Evolutionary conservation across 495 filamentous ascomycete species (phyloP), one percentile per base, ranked within the genome.

Genomic region (Terfezia claveryi): DNA sequence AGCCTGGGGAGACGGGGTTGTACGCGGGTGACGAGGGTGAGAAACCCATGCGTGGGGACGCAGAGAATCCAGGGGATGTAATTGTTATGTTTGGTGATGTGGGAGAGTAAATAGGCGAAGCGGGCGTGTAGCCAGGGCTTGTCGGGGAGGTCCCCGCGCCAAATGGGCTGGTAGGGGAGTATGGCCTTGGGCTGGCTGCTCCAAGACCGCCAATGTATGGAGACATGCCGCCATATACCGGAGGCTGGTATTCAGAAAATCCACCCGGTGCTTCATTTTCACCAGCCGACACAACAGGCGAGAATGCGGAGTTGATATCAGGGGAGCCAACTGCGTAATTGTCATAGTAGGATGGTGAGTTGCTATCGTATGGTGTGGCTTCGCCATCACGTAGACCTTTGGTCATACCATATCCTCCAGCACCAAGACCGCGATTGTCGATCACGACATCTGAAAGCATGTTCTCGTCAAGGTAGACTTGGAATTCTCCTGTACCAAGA

Each of bases 381-480:
- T 87, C 83, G 58, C 91, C 91, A 55, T 87, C 86, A 41, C 80
- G 73, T 53, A 80, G 76, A 55, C 80, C 82, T 69, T 84, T 87
- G 8, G 78, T 76, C 66, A 91, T 80, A 52, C 78, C 79, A 32
- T 80, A 78, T 73, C 85, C 83, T 38, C 88, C 73, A 36, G 53
- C 61, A 50, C 58, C 58, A 9, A 54, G 59, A 71, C 84, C 81
- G 58, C 83, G 77, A 66, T 89, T 89, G 66, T 91, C 84, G 20
- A 85, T 87, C 32, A 92, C 85, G 57, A 94, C 86, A 1, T 88
- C 93, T 68, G 93, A 85, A 32, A 96, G 77, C 82, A 96, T 87
- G 68, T 80, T 82, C 57, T 91, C 86, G 68, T 99, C 92, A 56
- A 96, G 73, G 60, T 83, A 82, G 50, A 94, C 76, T 38, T 99